Conservation (phyloP, 306 rosid species). For the Citrullus amarus region DNA sequence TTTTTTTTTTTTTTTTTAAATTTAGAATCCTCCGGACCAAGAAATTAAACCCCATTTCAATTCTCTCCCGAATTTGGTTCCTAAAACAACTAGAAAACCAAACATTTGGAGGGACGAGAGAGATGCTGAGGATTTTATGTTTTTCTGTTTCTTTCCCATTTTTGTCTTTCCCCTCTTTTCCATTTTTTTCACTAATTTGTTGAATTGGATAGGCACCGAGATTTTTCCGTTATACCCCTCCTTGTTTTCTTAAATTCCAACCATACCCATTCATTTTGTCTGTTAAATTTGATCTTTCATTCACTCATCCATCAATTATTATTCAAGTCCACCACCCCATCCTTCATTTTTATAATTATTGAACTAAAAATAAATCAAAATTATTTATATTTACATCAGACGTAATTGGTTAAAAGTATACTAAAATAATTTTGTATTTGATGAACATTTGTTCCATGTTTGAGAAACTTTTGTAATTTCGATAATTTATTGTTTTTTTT, state of each 20-base stretch:
- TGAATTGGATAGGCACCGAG: background rate
- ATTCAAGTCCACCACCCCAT: no score
- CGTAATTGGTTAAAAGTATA: background rate
- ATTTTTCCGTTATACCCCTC: background rate
- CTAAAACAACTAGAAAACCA: conserved; percentile 36
- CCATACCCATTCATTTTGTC: background rate
- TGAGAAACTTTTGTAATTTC: no score
- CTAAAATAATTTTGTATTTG: background rate
- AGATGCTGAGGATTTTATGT: conserved; percentile 20
- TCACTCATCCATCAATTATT: no score
- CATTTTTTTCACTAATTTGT: background rate
- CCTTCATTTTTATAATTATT: no score
- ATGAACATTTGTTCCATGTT: no score
- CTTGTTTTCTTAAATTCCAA: background rate
- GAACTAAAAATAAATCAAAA: no score
- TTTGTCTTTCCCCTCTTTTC: background rate
- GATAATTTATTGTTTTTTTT: no score
- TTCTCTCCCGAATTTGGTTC: conserved; percentile 51
- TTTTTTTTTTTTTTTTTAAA: background rate
- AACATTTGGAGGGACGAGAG: conserved; percentile 39
- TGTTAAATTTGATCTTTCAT: no score
- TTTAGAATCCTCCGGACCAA: conserved; percentile 7
- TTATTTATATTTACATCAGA: background rate
- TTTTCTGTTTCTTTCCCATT: conserved; percentile 14
- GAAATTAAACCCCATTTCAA: conserved; percentile 27